phyloP scores from a whole-genome alignment of 495 filamentous ascomycete species.

The Daldinia bambusicola region DNA sequence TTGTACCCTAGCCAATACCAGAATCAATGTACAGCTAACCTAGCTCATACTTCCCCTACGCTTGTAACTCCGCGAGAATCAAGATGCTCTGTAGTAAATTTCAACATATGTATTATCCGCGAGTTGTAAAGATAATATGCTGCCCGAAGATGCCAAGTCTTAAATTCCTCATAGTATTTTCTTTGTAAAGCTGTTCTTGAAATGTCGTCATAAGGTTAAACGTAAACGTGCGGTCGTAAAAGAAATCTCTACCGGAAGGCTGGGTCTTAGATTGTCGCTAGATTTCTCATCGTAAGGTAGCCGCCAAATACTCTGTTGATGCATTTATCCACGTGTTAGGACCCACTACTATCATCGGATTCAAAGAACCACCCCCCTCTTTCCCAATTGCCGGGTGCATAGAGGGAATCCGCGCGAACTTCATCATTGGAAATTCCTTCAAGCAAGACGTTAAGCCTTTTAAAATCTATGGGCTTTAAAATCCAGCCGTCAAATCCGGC shows the following conservation, averaged over 20 bases:
- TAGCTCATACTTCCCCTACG: background rate
- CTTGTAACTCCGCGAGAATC: background rate
- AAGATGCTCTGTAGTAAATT: background rate
- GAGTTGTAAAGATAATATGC: background rate
- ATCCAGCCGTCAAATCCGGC: slow-evolving; percentile 94
- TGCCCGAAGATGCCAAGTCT: background rate
- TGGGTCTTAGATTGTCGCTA: background rate
- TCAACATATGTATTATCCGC: background rate
- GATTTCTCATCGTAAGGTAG: background rate
- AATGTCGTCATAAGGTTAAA: background rate
- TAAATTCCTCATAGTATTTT: background rate
- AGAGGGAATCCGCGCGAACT: slow-evolving; percentile 60
- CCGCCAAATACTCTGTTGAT: background rate
- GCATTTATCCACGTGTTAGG: background rate
- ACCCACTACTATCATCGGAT: background rate
- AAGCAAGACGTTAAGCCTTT: slow-evolving; percentile 69
- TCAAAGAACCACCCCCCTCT: slow-evolving; percentile 73
- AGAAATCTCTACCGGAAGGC: background rate
- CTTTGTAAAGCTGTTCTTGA: background rate
- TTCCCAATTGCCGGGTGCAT: slow-evolving; percentile 75
- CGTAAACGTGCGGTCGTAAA: background rate
- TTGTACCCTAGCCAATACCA: background rate
- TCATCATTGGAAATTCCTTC: slow-evolving; percentile 64
- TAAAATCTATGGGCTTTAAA: slow-evolving; percentile 78
- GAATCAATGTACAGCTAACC: background rate